Evolutionary conservation across 371 early-diverging fungal species (phyloP), one percentile per base, ranked within the genome.

Genomic region (Mortierella sp.): DNA sequence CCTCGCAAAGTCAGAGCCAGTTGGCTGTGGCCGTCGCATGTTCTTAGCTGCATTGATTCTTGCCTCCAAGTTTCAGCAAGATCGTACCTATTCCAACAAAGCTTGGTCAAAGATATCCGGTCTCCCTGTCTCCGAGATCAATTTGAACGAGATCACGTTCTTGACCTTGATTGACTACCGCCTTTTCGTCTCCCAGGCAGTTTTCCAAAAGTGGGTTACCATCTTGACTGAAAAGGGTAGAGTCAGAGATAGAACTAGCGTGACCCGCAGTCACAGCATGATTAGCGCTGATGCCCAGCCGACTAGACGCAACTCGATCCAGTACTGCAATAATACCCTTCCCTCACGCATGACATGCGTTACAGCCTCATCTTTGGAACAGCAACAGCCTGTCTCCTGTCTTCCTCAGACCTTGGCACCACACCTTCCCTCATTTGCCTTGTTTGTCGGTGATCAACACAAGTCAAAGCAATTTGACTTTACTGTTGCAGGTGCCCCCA

Each of bases 61-160:
- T 66, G 94, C 94, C 12, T 92, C 92, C 56, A 95, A 95, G 76
- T 95, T 91, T 69, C 88, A 93, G 68, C 89, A 89, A 70, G 95
- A 95, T 85, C 88, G 90, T 65, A 91, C 94, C 49, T 94, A 92
- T 83, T 92, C 93, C 31, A 94, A 93, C 85, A 88, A 87, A 53
- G 92, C 93, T 23, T 95, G 95, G 95, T 89, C 91, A 64, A 92
- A 92, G 84, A 88, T 95, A 56, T 92, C 93, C 42, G 89, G 91
- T 70, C 83, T 95, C 34, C 86, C 92, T 23, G 86, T 91, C 9
- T 62, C 83, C 22, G 93, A 95, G 85, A 89, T 95, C 78, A 90
- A 90, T 76, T 78, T 85, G 57, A 93, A 93, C 68, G 95, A 95
- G 84, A 83, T 86, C 40, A 87, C 88, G 37, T 90, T 95, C 72